Percentiles rank a stretch among this genome's conserved stretches.
Evolutionary conservation across 805 yeast species (phyloP).

Genomic region (Barnettozyma populi): DNA sequence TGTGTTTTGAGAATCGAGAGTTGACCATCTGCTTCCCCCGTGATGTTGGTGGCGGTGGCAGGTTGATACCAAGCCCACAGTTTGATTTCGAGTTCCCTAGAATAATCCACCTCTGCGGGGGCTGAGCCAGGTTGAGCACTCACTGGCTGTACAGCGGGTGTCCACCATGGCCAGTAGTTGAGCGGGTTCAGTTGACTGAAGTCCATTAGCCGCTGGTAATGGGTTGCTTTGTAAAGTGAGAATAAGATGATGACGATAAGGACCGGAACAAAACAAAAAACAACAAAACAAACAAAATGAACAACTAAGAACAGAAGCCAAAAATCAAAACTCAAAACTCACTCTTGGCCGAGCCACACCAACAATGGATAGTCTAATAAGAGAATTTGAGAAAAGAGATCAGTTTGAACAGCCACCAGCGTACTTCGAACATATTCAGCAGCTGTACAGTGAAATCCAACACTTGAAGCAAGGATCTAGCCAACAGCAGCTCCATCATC

Average conservation of each 20-base stretch:
- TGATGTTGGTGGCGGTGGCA: conserved; percentile 1
- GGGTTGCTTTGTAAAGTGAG: not conserved
- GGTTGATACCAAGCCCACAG: conserved; percentile 25
- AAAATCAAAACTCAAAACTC: not conserved
- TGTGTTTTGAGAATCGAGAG: conserved; percentile 19
- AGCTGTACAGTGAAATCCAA: not conserved
- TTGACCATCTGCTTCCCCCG: conserved; percentile 14
- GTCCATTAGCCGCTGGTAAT: not conserved
- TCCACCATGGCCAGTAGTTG: conserved; percentile 11
- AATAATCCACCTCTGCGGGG: conserved; percentile 10
- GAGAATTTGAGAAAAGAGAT: conserved; percentile 15
- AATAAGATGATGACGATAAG: not conserved
- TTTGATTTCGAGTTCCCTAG: conserved; percentile 16
- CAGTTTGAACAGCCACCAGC: conserved; percentile 6
- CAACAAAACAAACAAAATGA: not conserved
- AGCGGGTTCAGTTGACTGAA: not conserved
- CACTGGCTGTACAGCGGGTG: conserved; percentile 2
- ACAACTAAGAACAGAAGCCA: not conserved
- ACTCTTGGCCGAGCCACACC: not conserved
- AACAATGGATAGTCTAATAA: not conserved
- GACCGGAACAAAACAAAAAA: not conserved
- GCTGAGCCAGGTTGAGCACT: conserved; percentile 9
- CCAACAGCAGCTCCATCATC: conserved; percentile 19
- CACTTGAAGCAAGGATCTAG: conserved; percentile 1
- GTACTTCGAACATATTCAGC: conserved; percentile 3